Percentiles rank a stretch among this genome's conserved stretches.
Evolutionary conservation across 495 filamentous ascomycete genomes (phyloP).

Genomic region (Penicillium canariense): DNA sequence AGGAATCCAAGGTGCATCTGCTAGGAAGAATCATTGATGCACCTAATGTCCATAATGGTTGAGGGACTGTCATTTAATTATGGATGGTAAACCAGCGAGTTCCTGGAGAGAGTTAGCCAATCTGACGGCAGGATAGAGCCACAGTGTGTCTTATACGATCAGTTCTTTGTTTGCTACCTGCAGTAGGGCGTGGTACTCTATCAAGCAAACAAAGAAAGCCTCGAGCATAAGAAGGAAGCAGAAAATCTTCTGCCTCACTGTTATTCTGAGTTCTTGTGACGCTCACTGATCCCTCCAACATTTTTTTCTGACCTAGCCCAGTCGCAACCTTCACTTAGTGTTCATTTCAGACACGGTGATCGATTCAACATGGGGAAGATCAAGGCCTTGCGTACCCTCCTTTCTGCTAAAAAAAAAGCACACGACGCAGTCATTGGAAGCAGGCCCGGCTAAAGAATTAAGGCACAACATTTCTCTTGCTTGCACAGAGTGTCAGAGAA

Average conservation of each 20-base stretch:
- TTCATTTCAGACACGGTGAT: not conserved
- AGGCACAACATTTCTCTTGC: not conserved
- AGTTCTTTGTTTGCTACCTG: conserved; percentile 3
- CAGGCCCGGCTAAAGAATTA: not conserved
- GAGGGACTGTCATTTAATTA: not conserved
- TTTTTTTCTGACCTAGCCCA: not conserved
- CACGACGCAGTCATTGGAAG: not conserved
- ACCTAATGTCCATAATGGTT: not conserved
- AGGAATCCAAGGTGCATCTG: not conserved
- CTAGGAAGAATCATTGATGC: not conserved
- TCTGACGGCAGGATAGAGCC: not conserved
- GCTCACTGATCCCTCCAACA: not conserved
- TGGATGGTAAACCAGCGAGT: not conserved
- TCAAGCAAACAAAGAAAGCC: conserved; percentile 6
- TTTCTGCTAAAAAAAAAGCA: not conserved
- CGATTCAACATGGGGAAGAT: not conserved
- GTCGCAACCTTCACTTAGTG: not conserved
- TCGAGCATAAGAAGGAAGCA: not conserved
- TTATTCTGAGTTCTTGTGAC: not conserved
- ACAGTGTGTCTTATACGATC: not conserved
- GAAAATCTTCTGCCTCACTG: not conserved
- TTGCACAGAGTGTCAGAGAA: conserved; percentile 1
- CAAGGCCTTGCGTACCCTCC: not conserved
- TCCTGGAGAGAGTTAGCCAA: not conserved
- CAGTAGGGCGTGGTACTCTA: not conserved